Conservation (phyloP, 768 basidiomycete species). For the Gyrodon lividus region DNA sequence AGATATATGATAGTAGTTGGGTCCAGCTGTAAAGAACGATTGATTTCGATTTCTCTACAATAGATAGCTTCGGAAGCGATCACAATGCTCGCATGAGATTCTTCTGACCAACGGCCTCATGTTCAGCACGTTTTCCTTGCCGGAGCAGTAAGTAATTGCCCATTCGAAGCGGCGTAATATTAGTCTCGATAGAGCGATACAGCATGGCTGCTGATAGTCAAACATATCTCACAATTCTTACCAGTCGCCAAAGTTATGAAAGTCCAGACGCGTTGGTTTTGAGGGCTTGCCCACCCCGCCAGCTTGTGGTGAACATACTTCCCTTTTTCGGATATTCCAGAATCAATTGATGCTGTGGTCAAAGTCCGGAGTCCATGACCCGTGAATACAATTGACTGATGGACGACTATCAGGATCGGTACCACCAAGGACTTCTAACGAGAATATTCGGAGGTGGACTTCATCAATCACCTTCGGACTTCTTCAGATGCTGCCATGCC, state of each 20-base stretch:
- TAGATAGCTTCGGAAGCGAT: constrained; percentile 24
- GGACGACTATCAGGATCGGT: no score
- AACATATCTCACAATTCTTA: background rate
- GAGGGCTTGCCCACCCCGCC: background rate
- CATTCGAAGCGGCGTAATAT: constrained; percentile 20
- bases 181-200: constrained; percentile 12
- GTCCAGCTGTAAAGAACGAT: constrained; percentile 23
- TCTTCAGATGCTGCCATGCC: background rate
- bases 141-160: constrained; percentile 29
- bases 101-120: constrained; percentile 27
- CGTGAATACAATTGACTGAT: no score
- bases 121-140: constrained; percentile 34
- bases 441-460: background rate
- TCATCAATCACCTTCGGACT: background rate
- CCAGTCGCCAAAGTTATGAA: background rate
- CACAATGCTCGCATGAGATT: constrained; percentile 21
- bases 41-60: constrained; percentile 10
- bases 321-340: background rate
- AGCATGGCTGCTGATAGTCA: constrained; percentile 2
- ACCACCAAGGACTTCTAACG: no score
- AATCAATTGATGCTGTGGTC: background rate
- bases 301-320: background rate
- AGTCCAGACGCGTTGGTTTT: background rate
- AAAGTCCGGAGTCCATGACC: no score
- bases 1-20: constrained; percentile 26